Evolutionary conservation across 345 rosid genomes (phyloP).

Genomic region (Eucalyptus erythrocorys): DNA sequence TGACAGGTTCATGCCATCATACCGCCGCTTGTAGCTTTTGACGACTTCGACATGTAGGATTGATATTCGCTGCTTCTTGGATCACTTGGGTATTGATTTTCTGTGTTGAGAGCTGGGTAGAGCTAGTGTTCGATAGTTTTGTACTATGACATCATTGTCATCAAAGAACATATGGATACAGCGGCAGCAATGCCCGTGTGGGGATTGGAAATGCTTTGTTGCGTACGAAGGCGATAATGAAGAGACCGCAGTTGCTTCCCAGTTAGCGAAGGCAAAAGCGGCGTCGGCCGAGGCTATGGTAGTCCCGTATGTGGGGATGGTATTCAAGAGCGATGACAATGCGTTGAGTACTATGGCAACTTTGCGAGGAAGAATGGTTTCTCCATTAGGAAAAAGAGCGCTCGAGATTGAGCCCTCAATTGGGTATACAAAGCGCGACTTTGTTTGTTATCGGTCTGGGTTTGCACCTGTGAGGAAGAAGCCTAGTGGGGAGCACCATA

Average conservation of each 20-base stretch:
- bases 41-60: neutral
- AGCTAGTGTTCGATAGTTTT: neutral
- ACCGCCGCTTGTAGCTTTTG: neutral
- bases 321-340: conserved; percentile 65
- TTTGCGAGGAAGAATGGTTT: conserved; percentile 86
- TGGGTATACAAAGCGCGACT: conserved; percentile 86
- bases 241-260: conserved; percentile 21
- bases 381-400: conserved; percentile 84
- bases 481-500: conserved; percentile 77
- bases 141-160: neutral
- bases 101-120: neutral
- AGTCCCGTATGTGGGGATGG: conserved; percentile 78
- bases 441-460: conserved; percentile 94
- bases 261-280: conserved; percentile 32
- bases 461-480: conserved; percentile 83
- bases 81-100: neutral
- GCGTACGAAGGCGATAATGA: conserved; percentile 52
- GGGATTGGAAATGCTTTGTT: conserved; percentile 89
- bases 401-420: conserved; percentile 75
- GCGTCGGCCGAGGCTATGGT: conserved; percentile 25
- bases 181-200: conserved; percentile 88
- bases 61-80: neutral
- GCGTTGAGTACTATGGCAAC: conserved; percentile 78
- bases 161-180: conserved; percentile 63
- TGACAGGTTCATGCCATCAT: neutral